These are phyloP conservation scores for Lodderomyces margitis DNA, from an alignment of 1,139 yeast species.

Conservation along the genomic window DNA sequence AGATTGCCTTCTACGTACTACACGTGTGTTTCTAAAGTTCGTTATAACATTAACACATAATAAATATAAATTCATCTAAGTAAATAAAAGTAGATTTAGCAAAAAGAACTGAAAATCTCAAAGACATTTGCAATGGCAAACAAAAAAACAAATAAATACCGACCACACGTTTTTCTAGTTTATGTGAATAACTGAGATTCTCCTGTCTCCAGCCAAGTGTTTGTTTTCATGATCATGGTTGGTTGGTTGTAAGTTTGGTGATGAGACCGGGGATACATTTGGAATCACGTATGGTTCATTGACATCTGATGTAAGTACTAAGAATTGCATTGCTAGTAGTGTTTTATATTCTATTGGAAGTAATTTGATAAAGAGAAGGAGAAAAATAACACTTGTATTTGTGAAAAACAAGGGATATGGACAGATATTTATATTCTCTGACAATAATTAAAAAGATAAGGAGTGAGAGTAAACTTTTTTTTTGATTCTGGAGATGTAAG, in stretches of 20 bases:
- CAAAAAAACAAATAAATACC: not conserved
- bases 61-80: not conserved
- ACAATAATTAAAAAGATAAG: conserved; percentile 1
- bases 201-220: not conserved
- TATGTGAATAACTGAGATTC: not conserved
- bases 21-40: not conserved
- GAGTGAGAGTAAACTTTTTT: not conserved
- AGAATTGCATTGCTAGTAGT: conserved; percentile 13
- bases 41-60: not conserved
- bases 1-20: too few species aligned
- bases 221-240: not conserved
- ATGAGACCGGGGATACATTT: conserved; percentile 57
- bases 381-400: not conserved
- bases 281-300: conserved; percentile 66
- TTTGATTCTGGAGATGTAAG: not conserved
- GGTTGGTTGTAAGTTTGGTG: conserved; percentile 28
- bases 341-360: not conserved
- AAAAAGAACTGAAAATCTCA: not conserved
- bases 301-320: conserved; percentile 52
- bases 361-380: not conserved
- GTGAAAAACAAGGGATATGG: too few species aligned
- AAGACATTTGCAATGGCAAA: not conserved
- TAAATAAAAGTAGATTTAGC: not conserved
- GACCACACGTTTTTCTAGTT: not conserved
- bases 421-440: conserved; percentile 1